These are phyloP conservation scores for Ormosia semicastrata DNA, from an alignment of 306 rosid species.

Conservation along the genomic window DNA sequence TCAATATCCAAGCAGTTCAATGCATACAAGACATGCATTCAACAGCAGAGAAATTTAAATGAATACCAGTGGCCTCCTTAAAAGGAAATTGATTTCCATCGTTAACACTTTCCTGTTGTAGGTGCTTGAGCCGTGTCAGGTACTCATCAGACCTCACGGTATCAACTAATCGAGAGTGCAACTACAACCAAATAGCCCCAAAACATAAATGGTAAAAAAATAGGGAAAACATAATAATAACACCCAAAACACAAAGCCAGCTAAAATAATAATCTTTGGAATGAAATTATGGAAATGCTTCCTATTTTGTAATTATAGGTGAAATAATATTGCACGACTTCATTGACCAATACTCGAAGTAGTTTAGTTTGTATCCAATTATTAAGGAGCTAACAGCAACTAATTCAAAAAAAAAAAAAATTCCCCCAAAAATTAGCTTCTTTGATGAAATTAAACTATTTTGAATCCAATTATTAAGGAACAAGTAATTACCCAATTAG, in stretches of 20 bases:
- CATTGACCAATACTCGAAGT: background rate
- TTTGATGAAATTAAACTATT: background rate
- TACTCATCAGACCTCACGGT: slow-evolving; percentile 73
- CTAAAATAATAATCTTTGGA: background rate
- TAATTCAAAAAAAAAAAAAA: background rate
- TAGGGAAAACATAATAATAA: background rate
- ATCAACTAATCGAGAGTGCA: slow-evolving; percentile 67
- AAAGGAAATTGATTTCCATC: slow-evolving; percentile 79
- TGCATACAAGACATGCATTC: background rate
- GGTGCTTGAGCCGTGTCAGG: slow-evolving; percentile 54
- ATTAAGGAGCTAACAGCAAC: background rate
- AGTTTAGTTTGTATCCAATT: background rate
- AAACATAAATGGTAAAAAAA: background rate
- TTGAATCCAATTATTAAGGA: background rate
- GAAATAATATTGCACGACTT: background rate
- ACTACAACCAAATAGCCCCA: slow-evolving; percentile 39
- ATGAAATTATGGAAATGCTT: background rate
- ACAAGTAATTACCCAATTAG: background rate
- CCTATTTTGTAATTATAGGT: background rate
- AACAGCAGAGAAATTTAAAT: background rate
- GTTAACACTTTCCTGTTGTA: slow-evolving; percentile 47
- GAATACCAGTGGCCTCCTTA: slow-evolving; percentile 74
- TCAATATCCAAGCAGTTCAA: slow-evolving; percentile 6
- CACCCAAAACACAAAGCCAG: background rate
- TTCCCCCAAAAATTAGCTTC: background rate